These are phyloP conservation scores for Physcomitrellopsis africana DNA, from an alignment of 225 moss, liverwort and hornwort species.

Conservation along the genomic window DNA sequence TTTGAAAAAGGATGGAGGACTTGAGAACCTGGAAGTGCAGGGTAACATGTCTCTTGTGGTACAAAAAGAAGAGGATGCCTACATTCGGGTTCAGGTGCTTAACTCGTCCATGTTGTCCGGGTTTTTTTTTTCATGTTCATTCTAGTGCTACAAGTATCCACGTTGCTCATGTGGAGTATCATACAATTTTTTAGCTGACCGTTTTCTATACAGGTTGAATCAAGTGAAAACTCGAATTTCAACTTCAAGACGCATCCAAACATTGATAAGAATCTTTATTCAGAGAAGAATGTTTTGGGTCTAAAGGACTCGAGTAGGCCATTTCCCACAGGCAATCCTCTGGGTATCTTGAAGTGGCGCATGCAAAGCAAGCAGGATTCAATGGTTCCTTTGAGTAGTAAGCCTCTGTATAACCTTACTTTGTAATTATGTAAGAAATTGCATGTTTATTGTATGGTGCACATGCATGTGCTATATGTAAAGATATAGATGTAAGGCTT, in stretches of 20 bases:
- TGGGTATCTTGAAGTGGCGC: slow-evolving; percentile 82
- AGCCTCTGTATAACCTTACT: slow-evolving; percentile 26
- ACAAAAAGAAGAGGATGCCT: slow-evolving; percentile 85
- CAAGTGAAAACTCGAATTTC: slow-evolving; percentile 69
- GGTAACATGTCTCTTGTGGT: slow-evolving; percentile 82
- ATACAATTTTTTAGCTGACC: neutral
- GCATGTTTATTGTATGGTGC: neutral
- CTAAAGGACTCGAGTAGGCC: slow-evolving; percentile 80
- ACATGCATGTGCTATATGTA: too few relatives aligned
- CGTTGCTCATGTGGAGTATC: neutral
- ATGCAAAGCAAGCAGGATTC: slow-evolving; percentile 84
- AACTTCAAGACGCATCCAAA: slow-evolving; percentile 74
- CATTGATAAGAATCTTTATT: slow-evolving; percentile 79
- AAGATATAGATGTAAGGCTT: neutral
- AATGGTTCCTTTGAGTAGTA: slow-evolving; percentile 86
- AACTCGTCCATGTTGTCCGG: neutral
- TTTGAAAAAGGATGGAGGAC: slow-evolving; percentile 84
- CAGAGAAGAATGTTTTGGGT: slow-evolving; percentile 64
- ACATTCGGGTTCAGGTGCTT: slow-evolving; percentile 72
- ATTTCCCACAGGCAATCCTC: slow-evolving; percentile 74
- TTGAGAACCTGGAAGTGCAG: slow-evolving; percentile 85
- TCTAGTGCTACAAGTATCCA: slow-evolving; percentile 13
- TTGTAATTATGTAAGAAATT: neutral
- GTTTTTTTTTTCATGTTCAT: neutral
- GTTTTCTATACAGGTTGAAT: slow-evolving; percentile 58